Evolutionary conservation across 345 rosid genomes (phyloP).

Genomic region (Lepidium africanum): DNA sequence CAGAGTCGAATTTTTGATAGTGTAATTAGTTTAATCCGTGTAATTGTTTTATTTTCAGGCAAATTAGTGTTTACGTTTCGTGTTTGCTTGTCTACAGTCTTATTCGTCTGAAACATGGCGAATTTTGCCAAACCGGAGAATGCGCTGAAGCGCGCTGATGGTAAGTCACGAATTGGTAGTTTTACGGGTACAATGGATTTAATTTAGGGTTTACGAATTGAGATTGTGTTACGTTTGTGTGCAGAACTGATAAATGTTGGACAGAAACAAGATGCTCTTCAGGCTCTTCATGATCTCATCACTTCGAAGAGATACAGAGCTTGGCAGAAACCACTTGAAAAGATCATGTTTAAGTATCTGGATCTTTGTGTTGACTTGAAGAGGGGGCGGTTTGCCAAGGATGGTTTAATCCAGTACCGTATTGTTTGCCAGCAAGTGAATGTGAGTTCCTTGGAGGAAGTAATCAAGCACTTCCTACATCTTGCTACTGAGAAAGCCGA

Average conservation of each 20-base stretch:
- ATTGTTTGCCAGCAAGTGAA: slow-evolving; percentile 96
- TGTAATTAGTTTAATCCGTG: not conserved
- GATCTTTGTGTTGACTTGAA: slow-evolving; percentile 97
- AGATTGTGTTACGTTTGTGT: not conserved
- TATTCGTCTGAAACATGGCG: slow-evolving; percentile 43
- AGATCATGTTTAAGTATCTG: slow-evolving; percentile 90
- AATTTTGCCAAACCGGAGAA: slow-evolving; percentile 81
- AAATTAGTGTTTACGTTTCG: not conserved
- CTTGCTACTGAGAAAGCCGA: slow-evolving; percentile 96
- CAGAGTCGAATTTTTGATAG: not conserved
- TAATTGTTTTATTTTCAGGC: slow-evolving; percentile 10
- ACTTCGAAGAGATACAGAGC: slow-evolving; percentile 91
- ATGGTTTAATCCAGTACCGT: slow-evolving; percentile 91
- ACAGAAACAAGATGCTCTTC: slow-evolving; percentile 95
- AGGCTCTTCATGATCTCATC: slow-evolving; percentile 82
- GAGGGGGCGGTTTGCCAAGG: slow-evolving; percentile 90
- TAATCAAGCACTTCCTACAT: slow-evolving; percentile 91
- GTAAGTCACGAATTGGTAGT: slow-evolving; percentile 26
- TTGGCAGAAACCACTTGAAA: slow-evolving; percentile 90
- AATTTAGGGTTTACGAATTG: not conserved
- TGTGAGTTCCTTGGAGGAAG: slow-evolving; percentile 94
- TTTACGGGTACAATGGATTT: not conserved
- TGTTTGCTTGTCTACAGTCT: not conserved
- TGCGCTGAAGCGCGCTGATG: slow-evolving; percentile 92
- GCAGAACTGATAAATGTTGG: slow-evolving; percentile 94